Evolutionary conservation across 2,329 filamentous ascomycete species (phyloP).

Genomic region (Diatrype stigma): DNA sequence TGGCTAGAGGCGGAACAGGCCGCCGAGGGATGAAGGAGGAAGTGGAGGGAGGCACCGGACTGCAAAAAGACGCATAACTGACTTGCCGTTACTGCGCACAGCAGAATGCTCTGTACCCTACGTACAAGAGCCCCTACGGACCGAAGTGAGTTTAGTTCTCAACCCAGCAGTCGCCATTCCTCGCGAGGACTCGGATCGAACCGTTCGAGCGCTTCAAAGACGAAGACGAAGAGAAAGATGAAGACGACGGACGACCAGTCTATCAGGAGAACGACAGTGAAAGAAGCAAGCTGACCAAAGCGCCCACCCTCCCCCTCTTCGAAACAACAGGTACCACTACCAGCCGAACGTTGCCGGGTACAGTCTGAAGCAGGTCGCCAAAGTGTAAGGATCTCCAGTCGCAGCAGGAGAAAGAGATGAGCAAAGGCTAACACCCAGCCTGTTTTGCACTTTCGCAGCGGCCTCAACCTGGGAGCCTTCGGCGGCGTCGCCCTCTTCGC

Average conservation of each 20-base stretch:
- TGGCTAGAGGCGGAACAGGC: neutral
- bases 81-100: constrained; percentile 27
- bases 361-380: constrained; percentile 42
- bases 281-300: constrained; percentile 22
- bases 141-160: constrained; percentile 52
- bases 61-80: no score
- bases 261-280: neutral
- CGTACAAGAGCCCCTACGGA: constrained; percentile 61
- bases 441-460: constrained; percentile 32
- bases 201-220: no score
- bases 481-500: constrained; percentile 55
- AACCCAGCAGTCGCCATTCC: neutral
- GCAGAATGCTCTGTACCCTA: constrained; percentile 35
- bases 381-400: constrained; percentile 50
- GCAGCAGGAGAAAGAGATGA: no score
- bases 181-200: no score
- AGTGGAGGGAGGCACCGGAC: no score
- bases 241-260: neutral
- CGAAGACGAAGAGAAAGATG: no score
- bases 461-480: constrained; percentile 48
- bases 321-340: constrained; percentile 51
- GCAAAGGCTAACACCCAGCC: neutral
- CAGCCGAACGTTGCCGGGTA: constrained; percentile 52
- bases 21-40: no score
- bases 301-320: neutral